These are phyloP conservation scores for Colletotrichum costaricense DNA, from an alignment of 2,329 filamentous ascomycete species.

Conservation along the genomic window DNA sequence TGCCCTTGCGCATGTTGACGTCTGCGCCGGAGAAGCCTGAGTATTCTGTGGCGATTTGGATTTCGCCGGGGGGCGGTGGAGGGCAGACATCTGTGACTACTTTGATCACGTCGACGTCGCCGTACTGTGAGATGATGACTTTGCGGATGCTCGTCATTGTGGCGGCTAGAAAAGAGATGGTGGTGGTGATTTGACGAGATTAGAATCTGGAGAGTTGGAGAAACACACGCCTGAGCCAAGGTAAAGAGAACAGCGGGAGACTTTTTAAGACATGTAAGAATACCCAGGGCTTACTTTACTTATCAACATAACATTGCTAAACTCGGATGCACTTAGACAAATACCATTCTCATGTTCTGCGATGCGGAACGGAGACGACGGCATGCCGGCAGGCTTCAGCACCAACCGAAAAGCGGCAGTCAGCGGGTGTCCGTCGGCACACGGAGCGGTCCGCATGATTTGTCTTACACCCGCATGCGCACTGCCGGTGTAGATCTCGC, in stretches of 20 bases:
- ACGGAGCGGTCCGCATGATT: background rate
- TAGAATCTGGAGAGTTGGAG: background rate
- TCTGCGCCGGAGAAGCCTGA: conserved; percentile 60
- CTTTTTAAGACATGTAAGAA: background rate
- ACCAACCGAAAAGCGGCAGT: background rate
- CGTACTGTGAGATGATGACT: conserved; percentile 55
- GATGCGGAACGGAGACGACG: background rate
- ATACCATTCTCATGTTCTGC: background rate
- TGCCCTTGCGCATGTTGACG: conserved; percentile 60
- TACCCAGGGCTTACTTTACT: background rate
- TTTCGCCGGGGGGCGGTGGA: conserved; percentile 53
- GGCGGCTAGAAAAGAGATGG: background rate
- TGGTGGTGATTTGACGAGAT: background rate
- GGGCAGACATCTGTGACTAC: conserved; percentile 48
- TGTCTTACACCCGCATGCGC: background rate
- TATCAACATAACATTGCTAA: background rate
- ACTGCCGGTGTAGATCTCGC: background rate
- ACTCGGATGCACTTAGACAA: too few relatives aligned
- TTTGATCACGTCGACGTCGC: conserved; percentile 50
- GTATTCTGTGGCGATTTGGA: conserved; percentile 60
- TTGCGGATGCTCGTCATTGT: conserved; percentile 51
- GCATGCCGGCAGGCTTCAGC: background rate
- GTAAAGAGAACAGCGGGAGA: background rate
- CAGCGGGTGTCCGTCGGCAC: background rate
- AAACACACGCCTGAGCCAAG: background rate